Conservation (phyloP, 352 stramenopile genomes). For the Phytophthora agathidicida region DNA sequence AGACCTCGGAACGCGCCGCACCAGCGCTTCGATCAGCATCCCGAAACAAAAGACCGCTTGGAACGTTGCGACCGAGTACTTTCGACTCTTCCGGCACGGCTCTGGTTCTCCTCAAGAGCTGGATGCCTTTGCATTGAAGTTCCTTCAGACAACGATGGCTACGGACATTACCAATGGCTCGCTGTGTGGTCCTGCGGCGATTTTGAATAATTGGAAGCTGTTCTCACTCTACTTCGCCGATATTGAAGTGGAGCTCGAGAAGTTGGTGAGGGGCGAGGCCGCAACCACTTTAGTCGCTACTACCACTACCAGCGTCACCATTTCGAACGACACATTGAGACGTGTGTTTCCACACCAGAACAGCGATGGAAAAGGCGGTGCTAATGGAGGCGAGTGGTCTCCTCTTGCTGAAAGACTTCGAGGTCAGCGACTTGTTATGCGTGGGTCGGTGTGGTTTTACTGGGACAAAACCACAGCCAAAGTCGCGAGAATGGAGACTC, state of each 20-base stretch:
- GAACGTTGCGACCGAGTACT: background rate
- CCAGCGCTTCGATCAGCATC: too few relatives aligned
- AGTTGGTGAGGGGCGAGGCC: background rate
- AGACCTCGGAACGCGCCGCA: too few relatives aligned
- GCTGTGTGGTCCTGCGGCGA: background rate
- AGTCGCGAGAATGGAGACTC: background rate
- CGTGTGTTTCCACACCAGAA: background rate
- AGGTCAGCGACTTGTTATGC: background rate
- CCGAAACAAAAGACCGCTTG: background rate
- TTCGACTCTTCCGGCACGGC: background rate
- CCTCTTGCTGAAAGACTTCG: background rate
- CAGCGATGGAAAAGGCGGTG: background rate
- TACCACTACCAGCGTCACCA: background rate
- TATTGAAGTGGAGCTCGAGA: background rate
- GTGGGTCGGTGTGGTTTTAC: conserved; percentile 3
- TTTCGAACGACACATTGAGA: conserved; percentile 2
- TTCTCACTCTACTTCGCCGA: background rate
- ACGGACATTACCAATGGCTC: background rate
- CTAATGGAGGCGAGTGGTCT: background rate
- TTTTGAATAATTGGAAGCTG: background rate
- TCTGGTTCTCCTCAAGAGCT: background rate
- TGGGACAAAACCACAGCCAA: background rate
- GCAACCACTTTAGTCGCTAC: background rate
- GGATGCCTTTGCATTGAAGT: background rate
- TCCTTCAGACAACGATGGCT: background rate